phyloP scores from a whole-genome alignment of 805 yeast species.

The Sungouiella thailandica region DNA sequence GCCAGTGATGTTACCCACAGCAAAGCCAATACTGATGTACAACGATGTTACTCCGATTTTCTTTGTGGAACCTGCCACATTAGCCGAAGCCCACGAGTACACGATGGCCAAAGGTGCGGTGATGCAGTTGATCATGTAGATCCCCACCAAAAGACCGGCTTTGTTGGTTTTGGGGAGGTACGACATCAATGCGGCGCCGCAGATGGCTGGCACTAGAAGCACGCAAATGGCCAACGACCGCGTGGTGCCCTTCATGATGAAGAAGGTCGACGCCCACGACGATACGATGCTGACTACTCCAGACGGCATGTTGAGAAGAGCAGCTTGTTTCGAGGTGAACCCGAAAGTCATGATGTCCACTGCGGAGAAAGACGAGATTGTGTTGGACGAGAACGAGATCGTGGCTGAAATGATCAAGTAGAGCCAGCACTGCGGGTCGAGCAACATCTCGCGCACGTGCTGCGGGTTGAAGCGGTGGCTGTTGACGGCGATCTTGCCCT shows the following conservation, averaged over 20 bases:
- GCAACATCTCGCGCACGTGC: slow-evolving; percentile 13
- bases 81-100: slow-evolving; percentile 18
- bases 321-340: slow-evolving; percentile 15
- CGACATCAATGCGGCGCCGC: slow-evolving; percentile 17
- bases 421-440: slow-evolving; percentile 18
- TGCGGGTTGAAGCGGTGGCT: slow-evolving; percentile 10
- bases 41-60: slow-evolving; percentile 56
- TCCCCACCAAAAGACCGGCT: slow-evolving; percentile 9
- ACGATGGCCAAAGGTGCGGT: slow-evolving; percentile 8
- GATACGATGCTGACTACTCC: slow-evolving; percentile 19
- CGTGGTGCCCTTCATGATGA: slow-evolving; percentile 17
- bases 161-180: slow-evolving; percentile 6
- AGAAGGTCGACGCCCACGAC: slow-evolving; percentile 14
- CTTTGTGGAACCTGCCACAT: slow-evolving; percentile 74
- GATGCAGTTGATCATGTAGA: slow-evolving; percentile 9
- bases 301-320: slow-evolving; percentile 19
- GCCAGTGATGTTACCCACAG: slow-evolving; percentile 61
- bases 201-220: slow-evolving; percentile 16
- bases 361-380: slow-evolving; percentile 17
- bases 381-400: slow-evolving; percentile 17
- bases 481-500: slow-evolving; percentile 14
- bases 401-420: slow-evolving; percentile 15
- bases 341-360: slow-evolving; percentile 17
- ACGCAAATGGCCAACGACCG: slow-evolving; percentile 14
- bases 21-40: slow-evolving; percentile 53